phyloP scores from a whole-genome alignment of 345 rosid species.

The Populus pruinosa region DNA sequence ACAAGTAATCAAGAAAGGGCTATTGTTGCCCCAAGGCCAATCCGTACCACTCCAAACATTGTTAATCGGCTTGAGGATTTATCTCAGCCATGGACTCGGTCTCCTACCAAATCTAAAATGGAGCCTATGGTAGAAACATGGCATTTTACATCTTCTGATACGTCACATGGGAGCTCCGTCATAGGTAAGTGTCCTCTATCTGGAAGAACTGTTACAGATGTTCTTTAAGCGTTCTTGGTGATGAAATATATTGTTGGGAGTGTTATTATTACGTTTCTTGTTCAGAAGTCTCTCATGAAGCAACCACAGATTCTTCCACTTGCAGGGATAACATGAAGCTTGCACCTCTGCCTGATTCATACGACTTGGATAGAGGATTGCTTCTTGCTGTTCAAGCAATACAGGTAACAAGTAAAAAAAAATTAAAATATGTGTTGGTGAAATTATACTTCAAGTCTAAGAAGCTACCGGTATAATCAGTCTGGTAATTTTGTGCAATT shows the following conservation, averaged over 20 bases:
- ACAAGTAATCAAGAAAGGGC: constrained; percentile 58
- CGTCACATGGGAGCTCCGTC: constrained; percentile 41
- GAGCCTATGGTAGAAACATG: constrained; percentile 85
- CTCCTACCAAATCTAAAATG: constrained; percentile 95
- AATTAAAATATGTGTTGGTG: neutral
- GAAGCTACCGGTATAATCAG: neutral
- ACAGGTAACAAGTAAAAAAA: constrained; percentile 55
- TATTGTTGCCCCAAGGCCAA: constrained; percentile 88
- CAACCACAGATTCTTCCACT: constrained; percentile 93
- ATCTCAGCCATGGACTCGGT: constrained; percentile 98
- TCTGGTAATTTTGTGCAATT: neutral
- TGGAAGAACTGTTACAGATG: constrained; percentile 1
- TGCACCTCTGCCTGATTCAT: constrained; percentile 95
- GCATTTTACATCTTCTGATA: constrained; percentile 57
- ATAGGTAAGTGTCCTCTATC: constrained; percentile 54
- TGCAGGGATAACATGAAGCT: constrained; percentile 88
- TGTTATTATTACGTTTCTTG: constrained; percentile 26
- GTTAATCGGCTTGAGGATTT: constrained; percentile 82
- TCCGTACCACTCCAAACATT: constrained; percentile 72
- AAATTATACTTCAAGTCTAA: neutral
- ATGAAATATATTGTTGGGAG: constrained; percentile 20
- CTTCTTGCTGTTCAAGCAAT: constrained; percentile 99
- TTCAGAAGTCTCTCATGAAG: constrained; percentile 85
- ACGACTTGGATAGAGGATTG: constrained; percentile 92
- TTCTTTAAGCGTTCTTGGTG: constrained; percentile 1